A percentile compares a stretch with the other conserved stretches of the same genome.
Evolutionary conservation across 441 rosid species (phyloP).

Genomic region (Jatropha multifida): DNA sequence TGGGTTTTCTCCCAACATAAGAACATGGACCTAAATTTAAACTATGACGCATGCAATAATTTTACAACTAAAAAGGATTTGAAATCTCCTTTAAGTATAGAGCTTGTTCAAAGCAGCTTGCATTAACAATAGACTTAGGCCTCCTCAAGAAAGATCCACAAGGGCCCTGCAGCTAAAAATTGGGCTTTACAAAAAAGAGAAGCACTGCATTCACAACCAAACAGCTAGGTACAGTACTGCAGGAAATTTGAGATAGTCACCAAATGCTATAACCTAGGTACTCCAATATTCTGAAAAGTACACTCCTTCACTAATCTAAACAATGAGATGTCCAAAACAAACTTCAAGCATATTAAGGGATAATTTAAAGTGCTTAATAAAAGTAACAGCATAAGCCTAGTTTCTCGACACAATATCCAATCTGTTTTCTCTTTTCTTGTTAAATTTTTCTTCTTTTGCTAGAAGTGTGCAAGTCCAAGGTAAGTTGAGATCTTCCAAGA

Average conservation of each 20-base stretch:
- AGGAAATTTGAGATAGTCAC: slow-evolving; percentile 1
- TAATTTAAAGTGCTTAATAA: neutral
- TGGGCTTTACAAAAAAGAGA: neutral
- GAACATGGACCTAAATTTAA: neutral
- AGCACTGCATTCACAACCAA: neutral
- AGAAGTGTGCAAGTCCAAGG: neutral
- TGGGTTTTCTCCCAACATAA: neutral
- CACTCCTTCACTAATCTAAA: neutral
- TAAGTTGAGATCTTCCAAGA: neutral
- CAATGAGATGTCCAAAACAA: neutral
- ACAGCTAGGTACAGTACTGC: neutral
- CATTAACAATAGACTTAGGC: neutral
- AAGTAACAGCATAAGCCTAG: neutral
- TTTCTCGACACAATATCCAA: neutral
- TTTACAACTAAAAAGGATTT: neutral
- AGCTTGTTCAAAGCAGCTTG: neutral
- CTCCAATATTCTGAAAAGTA: neutral
- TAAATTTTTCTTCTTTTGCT: neutral
- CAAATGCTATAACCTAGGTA: neutral
- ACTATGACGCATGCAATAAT: neutral
- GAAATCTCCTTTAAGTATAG: neutral
- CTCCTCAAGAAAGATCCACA: neutral
- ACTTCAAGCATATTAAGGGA: neutral
- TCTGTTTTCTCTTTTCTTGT: neutral
- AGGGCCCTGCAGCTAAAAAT: neutral